Base-by-base conservation (phyloP, 371 early-diverging fungal species). In the Saksenaea oblongispora region DNA sequence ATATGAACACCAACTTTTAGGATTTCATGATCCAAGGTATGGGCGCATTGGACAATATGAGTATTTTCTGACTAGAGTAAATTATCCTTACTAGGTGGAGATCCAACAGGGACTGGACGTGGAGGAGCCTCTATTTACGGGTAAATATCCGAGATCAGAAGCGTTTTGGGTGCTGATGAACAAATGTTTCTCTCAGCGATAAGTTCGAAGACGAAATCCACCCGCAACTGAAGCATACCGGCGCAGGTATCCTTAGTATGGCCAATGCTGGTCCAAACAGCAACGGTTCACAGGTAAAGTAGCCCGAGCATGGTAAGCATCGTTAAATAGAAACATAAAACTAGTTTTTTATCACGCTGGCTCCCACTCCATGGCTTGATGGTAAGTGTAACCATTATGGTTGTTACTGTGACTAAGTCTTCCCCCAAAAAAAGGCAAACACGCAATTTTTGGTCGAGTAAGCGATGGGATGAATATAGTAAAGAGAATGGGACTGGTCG, bases 201-300 rank as follows among this genome's bases (percentile, higher is more conserved):
- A 83, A 76, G 62, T 95, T 95, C 73, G 86, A 71, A 26, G 94
- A 95, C 74, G 95, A 95, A 67, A 87, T 92, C 42, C 75, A 87
- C 65, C 80, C 81, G 37, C 85, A 71, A 24, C 71, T 89, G 37
- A 89, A 90, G 65, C 95, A 95, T 67, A 85, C 89, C n/a, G 89
- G 88, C 42, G 88, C 87, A 60, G 93, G 93, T 28, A 87, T 91
- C 63, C 69, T 89, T 13, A 87, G 87, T 67, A 95, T 95, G 95
- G 95, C 95, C 22, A 95, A 95, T 74, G 63, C 87, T 42, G 95
- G 95, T 8, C 87, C 87, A 51, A 87, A 93, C 65, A 91, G 93
- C 5, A 95, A 95, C 67, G 92, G 93, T 51, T 90, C 94, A 71
- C 89, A 89, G 70, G 88, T 84, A 76, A 67, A 67, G 15, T n/a